Evolutionary conservation across 495 filamentous ascomycete genomes (phyloP).

Genomic region (Viridothelium virens): DNA sequence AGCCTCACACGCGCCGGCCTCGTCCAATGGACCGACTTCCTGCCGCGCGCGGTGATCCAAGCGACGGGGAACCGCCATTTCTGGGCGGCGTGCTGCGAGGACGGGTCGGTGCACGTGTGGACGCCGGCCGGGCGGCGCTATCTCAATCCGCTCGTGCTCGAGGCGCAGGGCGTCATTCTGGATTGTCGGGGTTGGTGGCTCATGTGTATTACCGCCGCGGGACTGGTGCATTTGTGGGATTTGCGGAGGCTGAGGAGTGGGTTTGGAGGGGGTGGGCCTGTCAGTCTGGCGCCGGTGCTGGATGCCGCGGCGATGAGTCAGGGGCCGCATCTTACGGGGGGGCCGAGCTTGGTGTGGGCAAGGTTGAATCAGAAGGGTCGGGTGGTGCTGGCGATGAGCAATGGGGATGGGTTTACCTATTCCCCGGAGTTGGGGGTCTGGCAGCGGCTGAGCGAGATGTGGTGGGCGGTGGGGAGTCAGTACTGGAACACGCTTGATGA

Average conservation of each 20-base stretch:
- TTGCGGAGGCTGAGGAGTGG: conserved; percentile 54
- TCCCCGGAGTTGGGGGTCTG: conserved; percentile 75
- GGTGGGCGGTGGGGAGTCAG: conserved; percentile 97
- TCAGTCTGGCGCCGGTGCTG: conserved; percentile 82
- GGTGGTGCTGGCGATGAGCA: conserved; percentile 76
- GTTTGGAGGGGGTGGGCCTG: conserved; percentile 59
- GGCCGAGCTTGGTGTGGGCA: conserved; percentile 78
- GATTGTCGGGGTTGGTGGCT: conserved; percentile 86
- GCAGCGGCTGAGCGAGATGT: conserved; percentile 88
- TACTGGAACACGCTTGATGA: conserved; percentile 91
- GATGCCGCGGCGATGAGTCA: conserved; percentile 71
- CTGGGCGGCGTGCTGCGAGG: conserved; percentile 89
- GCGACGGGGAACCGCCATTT: conserved; percentile 82
- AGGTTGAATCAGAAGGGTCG: conserved; percentile 79
- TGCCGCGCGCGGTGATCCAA: conserved; percentile 73
- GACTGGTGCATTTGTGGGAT: conserved; percentile 91
- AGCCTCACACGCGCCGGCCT: conserved; percentile 76
- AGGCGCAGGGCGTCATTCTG: conserved; percentile 87
- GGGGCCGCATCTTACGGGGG: conserved; percentile 59
- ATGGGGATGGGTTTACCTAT: conserved; percentile 90
- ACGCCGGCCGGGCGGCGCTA: conserved; percentile 86
- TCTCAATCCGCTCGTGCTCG: conserved; percentile 73
- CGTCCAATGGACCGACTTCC: conserved; percentile 84
- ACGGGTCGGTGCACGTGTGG: conserved; percentile 89
- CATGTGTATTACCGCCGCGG: conserved; percentile 77